A percentile compares a stretch with the other conserved stretches of the same genome.
phyloP scores from a whole-genome alignment of 225 moss, liverwort and hornwort genomes.

The Thuidium tamariscinum region DNA sequence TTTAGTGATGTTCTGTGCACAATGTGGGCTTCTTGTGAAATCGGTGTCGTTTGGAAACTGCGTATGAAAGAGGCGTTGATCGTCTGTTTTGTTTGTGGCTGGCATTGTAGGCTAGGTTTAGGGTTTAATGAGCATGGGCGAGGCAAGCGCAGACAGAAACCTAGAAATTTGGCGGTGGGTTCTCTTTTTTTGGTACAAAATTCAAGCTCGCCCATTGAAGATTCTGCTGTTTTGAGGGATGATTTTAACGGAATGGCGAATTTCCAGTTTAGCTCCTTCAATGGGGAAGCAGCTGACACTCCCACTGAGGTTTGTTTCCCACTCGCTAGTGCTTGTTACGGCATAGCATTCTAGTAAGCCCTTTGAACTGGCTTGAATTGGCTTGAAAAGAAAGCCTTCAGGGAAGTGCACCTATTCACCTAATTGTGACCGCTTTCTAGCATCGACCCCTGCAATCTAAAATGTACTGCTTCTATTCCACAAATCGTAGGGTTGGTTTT shows the following conservation, averaged over 20 bases:
- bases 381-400: not conserved
- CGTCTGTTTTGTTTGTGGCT: not conserved
- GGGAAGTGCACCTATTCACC: not conserved
- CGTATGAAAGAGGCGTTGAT: not conserved
- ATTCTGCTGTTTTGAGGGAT: not conserved
- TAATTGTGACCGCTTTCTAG: not conserved
- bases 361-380: not conserved
- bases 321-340: not conserved
- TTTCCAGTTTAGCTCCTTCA: not conserved
- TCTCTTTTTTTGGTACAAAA: not conserved
- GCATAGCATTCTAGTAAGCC: not conserved
- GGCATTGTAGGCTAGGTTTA: not conserved
- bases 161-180: not conserved
- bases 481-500: not conserved
- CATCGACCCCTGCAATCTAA: accelerated
- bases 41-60: not conserved
- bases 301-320: not conserved
- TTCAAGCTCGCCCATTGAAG: not conserved
- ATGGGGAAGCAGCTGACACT: not conserved
- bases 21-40: not conserved
- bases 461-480: not conserved
- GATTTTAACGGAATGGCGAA: not conserved
- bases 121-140: not conserved
- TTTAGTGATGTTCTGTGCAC: not conserved
- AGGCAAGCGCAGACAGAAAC: not conserved